Conservation (phyloP, 441 rosid genomes). For the Erysimum cheiri region DNA sequence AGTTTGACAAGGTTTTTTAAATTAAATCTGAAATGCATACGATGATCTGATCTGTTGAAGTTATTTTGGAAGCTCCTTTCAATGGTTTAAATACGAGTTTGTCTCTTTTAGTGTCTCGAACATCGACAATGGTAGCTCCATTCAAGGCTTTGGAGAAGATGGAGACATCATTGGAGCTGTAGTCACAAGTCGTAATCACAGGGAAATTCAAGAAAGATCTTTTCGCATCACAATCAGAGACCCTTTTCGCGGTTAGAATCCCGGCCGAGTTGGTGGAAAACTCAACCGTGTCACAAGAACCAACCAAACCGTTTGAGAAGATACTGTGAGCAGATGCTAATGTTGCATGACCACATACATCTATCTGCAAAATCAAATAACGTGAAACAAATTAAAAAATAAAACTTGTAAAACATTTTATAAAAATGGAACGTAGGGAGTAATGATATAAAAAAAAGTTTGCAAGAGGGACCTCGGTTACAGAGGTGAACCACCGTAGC, state of each 20-base stretch:
- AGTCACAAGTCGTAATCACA: constrained; percentile 38
- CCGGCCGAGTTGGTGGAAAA: constrained; percentile 61
- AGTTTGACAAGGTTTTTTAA: neutral
- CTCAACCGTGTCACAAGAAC: constrained; percentile 51
- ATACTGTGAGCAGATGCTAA: constrained; percentile 69
- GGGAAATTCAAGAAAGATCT: constrained; percentile 55
- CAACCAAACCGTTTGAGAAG: constrained; percentile 52
- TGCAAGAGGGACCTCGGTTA: neutral
- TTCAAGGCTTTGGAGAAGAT: constrained; percentile 52
- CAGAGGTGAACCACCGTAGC: constrained; percentile 77
- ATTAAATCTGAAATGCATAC: neutral
- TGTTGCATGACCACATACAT: constrained; percentile 73
- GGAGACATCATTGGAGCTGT: constrained; percentile 41
- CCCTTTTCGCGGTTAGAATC: constrained; percentile 58
- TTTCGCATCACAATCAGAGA: neutral
- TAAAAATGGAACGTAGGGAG: no score
- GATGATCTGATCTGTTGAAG: constrained; percentile 10
- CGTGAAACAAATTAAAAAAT: no score
- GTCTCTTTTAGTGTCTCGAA: constrained; percentile 48
- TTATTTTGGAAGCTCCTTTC: neutral
- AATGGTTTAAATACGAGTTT: constrained; percentile 17
- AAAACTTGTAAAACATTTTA: no score
- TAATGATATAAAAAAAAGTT: no score
- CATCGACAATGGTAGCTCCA: constrained; percentile 52
- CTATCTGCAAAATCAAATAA: neutral